Percentiles rank a stretch among this genome's conserved stretches.
phyloP scores from a whole-genome alignment of 2,329 filamentous ascomycete species.

The Fusarium burgessii region DNA sequence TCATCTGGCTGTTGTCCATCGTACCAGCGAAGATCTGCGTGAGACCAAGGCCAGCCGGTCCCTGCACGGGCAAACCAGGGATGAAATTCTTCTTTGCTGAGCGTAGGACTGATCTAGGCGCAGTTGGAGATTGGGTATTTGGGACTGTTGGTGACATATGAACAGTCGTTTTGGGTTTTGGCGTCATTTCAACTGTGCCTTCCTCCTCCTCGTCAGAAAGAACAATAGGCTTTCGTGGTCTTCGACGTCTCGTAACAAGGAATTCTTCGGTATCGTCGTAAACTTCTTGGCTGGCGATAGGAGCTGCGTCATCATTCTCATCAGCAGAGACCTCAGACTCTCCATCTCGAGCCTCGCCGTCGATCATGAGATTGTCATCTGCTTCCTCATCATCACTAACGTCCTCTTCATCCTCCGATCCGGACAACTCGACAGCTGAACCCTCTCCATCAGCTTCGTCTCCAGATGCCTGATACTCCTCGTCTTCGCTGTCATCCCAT shows the following conservation, averaged over 20 bases:
- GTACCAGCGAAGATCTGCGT: slow-evolving; percentile 94
- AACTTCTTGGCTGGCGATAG: slow-evolving; percentile 55
- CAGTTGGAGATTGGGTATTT: slow-evolving; percentile 62
- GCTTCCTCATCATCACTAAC: slow-evolving; percentile 52
- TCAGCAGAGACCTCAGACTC: slow-evolving; percentile 49
- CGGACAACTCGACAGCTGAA: slow-evolving; percentile 58
- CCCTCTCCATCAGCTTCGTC: slow-evolving; percentile 55
- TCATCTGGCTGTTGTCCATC: slow-evolving; percentile 74
- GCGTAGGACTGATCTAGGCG: slow-evolving; percentile 73
- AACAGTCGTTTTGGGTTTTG: slow-evolving; percentile 57
- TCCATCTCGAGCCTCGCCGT: slow-evolving; percentile 58
- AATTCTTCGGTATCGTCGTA: slow-evolving; percentile 52
- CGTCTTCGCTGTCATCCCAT: slow-evolving; percentile 69
- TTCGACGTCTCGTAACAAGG: slow-evolving; percentile 58
- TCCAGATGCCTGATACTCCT: slow-evolving; percentile 59
- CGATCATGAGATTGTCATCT: slow-evolving; percentile 50
- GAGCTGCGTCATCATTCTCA: slow-evolving; percentile 46
- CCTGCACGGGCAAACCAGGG: slow-evolving; percentile 72
- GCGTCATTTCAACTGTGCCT: slow-evolving; percentile 60
- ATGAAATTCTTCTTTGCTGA: slow-evolving; percentile 78
- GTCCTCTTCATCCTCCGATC: slow-evolving; percentile 57
- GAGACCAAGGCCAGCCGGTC: slow-evolving; percentile 76
- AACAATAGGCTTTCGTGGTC: slow-evolving; percentile 63
- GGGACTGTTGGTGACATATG: slow-evolving; percentile 57
- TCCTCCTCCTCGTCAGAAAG: slow-evolving; percentile 74